Base-by-base conservation (phyloP, 1,284 basidiomycete species). In the Moniliophthora roreri region DNA sequence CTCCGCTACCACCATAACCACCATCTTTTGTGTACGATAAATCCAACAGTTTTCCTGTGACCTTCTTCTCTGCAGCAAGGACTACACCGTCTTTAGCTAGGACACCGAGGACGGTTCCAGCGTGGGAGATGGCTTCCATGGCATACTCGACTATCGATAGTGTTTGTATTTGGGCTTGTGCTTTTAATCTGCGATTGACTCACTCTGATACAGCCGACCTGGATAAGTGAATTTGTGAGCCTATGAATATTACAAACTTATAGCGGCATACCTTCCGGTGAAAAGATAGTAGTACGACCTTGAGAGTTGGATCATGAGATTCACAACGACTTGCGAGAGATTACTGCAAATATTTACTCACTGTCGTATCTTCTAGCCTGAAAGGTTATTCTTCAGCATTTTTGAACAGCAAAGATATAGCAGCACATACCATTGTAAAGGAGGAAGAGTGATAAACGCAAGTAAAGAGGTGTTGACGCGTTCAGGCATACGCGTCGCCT, bases 61-160 rank as follows among this genome's bases (percentile, higher is more conserved):
- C 95, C 75, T 97, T 97, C 86, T 99, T 99, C 80, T 99, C 96
- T 6, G 96, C 96, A 0, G 95, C 96, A n/a, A 99, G 81, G 2
- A 98, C 95, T 36, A 99, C 92, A 1, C 97, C 96, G 62, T 95
- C 93, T 66, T 91, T 93, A 18, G 94, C 93, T n/a, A 97, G 80
- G 51, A 98, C 89, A 38, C 94, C 95, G 26, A 98, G 84, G 41
- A 97, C 94, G 13, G 95, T 95, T 58, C 95, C 95, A 24, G 95
- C 95, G 65, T 96, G 93, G 24, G 93, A 95, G 79, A 98, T 98
- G 57, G 95, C 95, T 69, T 98, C 95, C 95, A 98, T 98, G 48
- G 95, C 95, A 83, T 98, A 98, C 76, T 98, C 95, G 76, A 98
- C 95, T 94, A 69, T 38, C 56, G 44, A 51, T 50, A 26, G 53